Evolutionary conservation across 371 early-diverging fungal genomes (phyloP), one percentile per base, ranked within the genome.

Genomic region (Syncephalastrum racemosum): DNA sequence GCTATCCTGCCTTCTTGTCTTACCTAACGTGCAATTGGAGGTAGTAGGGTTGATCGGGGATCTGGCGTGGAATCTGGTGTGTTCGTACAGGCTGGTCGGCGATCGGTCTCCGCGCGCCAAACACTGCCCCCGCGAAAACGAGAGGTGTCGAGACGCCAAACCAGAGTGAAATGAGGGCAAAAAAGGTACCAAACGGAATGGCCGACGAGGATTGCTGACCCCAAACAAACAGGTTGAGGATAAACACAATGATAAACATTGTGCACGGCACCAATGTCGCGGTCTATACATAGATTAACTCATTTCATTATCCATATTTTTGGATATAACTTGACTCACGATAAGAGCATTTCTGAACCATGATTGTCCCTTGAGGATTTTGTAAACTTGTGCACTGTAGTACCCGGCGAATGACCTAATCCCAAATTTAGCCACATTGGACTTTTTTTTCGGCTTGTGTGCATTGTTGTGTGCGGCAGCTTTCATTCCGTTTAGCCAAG

Each of bases 1-100:
- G 2, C 45, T 47, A 23, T 47, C 48, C 25, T 22, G 15, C 15
- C 25, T 22, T 47, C 19, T 50, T 50, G 23, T 13, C 71, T 63
- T 71, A 79, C 80, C 69, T 69, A 41, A 64, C 62, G 20, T 67
- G 56, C 12, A 80, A 73, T 18, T 80, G 80, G 20, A 95, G 76
- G 64, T 91, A 93, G 60, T 83, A 80, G 14, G 88, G 81, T 73
- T 92, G 89, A 27, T 90, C 89, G 4, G 96, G 96, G 53, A 95
- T 89, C 72, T 94, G 95, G 19, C 96, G 83, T n/a, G 96, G 96
- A 54, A 94, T 95, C 77, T 94, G 94, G 75, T 94, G 93, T 10
- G 94, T 91, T 10, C 86, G 84, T 25, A 92, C 91, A 1, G 95
- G 94, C 58, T 88, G 81, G 54, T 89, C 86, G 53, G 90, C 83